phyloP scores from a whole-genome alignment of 192 early-diverging fungal species.

The Umbelopsis vinacea region DNA sequence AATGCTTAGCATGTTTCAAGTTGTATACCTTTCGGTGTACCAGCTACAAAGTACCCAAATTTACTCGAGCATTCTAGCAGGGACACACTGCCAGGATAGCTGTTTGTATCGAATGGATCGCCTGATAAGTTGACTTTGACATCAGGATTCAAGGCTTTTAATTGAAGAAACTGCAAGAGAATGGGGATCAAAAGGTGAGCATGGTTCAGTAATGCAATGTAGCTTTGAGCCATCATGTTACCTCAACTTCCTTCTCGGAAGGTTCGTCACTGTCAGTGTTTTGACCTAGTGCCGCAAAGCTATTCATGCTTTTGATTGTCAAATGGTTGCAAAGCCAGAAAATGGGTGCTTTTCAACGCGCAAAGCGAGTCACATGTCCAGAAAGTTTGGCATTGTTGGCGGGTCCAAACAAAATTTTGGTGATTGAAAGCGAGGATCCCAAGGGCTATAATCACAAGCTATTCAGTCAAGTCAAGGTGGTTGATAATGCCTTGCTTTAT shows the following conservation, averaged over 20 bases:
- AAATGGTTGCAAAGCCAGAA: slow-evolving; percentile 10
- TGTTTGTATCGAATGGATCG: slow-evolving; percentile 25
- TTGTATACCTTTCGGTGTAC: slow-evolving; percentile 52
- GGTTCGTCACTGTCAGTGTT: slow-evolving; percentile 12
- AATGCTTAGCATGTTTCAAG: no score
- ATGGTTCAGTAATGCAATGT: background rate
- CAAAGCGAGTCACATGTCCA: background rate
- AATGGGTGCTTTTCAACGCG: background rate
- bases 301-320: slow-evolving; percentile 11
- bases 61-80: slow-evolving; percentile 65
- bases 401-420: no score
- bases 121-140: slow-evolving; percentile 45
- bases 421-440: no score
- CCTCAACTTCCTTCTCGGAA: slow-evolving; percentile 11
- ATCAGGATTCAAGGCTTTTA: slow-evolving; percentile 42
- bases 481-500: no score
- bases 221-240: background rate
- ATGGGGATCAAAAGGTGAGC: background rate
- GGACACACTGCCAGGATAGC: slow-evolving; percentile 51
- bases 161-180: slow-evolving; percentile 23
- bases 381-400: no score
- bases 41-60: slow-evolving; percentile 74
- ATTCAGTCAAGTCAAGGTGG: no score
- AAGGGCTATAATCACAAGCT: no score
- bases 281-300: slow-evolving; percentile 11